A percentile compares a stretch with the other conserved stretches of the same genome.
phyloP scores from a whole-genome alignment of 2,329 filamentous ascomycete species.

The Alternaria arbusti region DNA sequence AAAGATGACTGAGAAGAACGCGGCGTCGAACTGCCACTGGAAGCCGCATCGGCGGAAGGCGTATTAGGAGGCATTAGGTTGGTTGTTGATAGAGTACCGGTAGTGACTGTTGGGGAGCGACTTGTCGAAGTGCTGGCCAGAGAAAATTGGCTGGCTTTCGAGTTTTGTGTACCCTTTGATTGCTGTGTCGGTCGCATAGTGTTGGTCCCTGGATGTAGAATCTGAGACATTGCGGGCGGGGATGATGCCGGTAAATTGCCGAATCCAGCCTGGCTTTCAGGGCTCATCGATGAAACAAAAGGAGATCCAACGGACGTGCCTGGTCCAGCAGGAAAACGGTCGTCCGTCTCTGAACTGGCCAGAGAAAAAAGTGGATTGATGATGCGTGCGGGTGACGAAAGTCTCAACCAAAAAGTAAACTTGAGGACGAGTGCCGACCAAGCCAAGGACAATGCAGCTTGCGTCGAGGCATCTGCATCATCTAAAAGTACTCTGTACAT shows the following conservation, averaged over 20 bases:
- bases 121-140: slow-evolving; percentile 9
- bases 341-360: slow-evolving; percentile 1
- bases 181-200: slow-evolving; percentile 24
- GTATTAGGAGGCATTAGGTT: slow-evolving; percentile 8
- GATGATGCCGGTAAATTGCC: slow-evolving; percentile 26
- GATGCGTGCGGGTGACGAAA: not conserved
- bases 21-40: slow-evolving; percentile 26
- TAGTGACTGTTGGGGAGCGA: slow-evolving; percentile 1
- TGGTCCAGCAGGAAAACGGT: not conserved
- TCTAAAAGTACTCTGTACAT: slow-evolving; percentile 6
- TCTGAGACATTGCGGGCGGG: slow-evolving; percentile 28
- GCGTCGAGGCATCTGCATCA: slow-evolving; percentile 6
- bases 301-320: slow-evolving; percentile 2
- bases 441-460: slow-evolving; percentile 9
- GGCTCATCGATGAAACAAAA: slow-evolving; percentile 19
- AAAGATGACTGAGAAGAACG: slow-evolving; percentile 23
- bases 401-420: not conserved
- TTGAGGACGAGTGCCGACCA: not conserved
- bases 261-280: slow-evolving; percentile 17
- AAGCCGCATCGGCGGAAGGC: slow-evolving; percentile 14
- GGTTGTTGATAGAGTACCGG: not conserved
- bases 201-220: slow-evolving; percentile 16
- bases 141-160: not conserved
- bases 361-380: not conserved
- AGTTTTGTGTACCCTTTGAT: slow-evolving; percentile 26